Base-by-base conservation (phyloP, 1,284 basidiomycete genomes). In the Puccinia horiana region DNA sequence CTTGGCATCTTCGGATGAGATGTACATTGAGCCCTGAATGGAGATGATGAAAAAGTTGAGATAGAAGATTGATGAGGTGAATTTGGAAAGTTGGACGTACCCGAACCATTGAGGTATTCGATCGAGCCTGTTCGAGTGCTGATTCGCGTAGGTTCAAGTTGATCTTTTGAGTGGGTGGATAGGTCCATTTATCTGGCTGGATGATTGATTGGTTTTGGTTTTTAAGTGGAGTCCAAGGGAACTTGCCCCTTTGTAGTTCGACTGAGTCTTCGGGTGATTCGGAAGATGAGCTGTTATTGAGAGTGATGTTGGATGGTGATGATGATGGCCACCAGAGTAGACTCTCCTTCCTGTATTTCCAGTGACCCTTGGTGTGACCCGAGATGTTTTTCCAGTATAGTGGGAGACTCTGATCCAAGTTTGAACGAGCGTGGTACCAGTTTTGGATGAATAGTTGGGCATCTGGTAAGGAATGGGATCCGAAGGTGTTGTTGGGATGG, bases 1-100 rank as follows among this genome's bases (percentile, higher is more conserved):
- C 56, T 76, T 76, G 23, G 74, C 32, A 52, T 61, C 52, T 11
- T 29, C 32, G 8, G 74, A 52, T 18, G 74, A 76, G 29, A 76
- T 56, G 18, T 76, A 76, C 74, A 76, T 58, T 18, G 74, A 58
- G 35, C 74, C 74, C 74, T 76, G 56, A 35, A 29, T 76, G 56
- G 20, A 29, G 23, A 32, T 2, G 20, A 63, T 40, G 5, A 65
- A 9, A 23, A 16, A 9, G 23, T 20, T 65, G 23, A 11, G 35
- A 44, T 11, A 35, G 44, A 40, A 16, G 42, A 29, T 3, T 37
- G 26, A 72, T 52, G 12, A 61, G 26, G 20, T 52, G 11, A 29
- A 26, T 26, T 47, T 20, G 23, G 8, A 40, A 26, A 14, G n/a
- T 26, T 35, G 18, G 32, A 61, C 74, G 6, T 61, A 76, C 74